Conservation (phyloP, 257 asterid genomes). For the Pogostemon cablin region DNA sequence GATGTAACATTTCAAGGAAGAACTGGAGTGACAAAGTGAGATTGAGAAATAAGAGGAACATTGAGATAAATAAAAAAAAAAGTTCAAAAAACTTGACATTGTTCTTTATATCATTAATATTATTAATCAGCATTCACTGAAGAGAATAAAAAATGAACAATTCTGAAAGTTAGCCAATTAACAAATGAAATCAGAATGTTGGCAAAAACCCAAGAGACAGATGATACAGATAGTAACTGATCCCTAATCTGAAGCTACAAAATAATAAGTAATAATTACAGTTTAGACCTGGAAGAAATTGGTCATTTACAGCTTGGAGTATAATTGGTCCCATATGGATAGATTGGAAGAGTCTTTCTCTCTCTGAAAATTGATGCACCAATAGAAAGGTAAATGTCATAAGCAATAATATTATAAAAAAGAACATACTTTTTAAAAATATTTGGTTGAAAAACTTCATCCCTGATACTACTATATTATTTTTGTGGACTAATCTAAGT, state of each 20-base stretch:
- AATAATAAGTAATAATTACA: neutral
- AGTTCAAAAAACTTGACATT: no score
- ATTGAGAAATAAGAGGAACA: no score
- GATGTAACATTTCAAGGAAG: no score
- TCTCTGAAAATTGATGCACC: constrained; percentile 44
- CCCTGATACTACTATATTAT: neutral
- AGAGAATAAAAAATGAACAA: constrained; percentile 3
- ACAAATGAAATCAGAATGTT: constrained; percentile 12
- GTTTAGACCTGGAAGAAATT: constrained; percentile 30
- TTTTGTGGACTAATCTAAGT: neutral
- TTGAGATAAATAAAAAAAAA: no score
- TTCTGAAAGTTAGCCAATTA: neutral
- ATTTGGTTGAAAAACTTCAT: constrained; percentile 6
- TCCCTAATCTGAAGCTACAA: constrained; percentile 10
- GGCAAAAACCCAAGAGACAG: neutral
- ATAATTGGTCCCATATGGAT: constrained; percentile 72
- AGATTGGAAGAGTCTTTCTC: constrained; percentile 88
- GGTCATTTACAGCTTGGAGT: constrained; percentile 71
- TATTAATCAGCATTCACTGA: neutral
- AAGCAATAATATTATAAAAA: constrained; percentile 12
- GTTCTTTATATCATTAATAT: neutral
- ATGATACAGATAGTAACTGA: neutral
- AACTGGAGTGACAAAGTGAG: no score
- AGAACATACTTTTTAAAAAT: constrained; percentile 5
- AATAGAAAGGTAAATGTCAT: constrained; percentile 30